Evolutionary conservation across 305 asterid species (phyloP).

Genomic region (Solanum hybrid): DNA sequence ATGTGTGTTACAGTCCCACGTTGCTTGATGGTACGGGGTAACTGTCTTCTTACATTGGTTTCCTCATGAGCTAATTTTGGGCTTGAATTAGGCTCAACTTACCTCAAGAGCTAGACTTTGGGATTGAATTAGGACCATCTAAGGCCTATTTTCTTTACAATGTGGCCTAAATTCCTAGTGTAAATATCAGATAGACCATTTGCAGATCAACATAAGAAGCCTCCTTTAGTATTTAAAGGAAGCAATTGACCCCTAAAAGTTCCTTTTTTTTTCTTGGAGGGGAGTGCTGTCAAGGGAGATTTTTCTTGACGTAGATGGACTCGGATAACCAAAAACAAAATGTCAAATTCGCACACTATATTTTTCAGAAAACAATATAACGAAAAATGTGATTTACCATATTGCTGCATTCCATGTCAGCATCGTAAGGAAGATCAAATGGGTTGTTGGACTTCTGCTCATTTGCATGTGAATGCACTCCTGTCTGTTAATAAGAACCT

Average conservation of each 20-base stretch:
- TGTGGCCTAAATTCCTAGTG: background rate
- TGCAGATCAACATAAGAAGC: background rate
- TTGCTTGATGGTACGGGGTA: background rate
- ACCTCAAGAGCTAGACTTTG: background rate
- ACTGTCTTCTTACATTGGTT: background rate
- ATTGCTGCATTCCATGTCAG: constrained; percentile 37
- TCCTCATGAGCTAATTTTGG: background rate
- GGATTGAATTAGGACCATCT: background rate
- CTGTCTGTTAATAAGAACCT: constrained; percentile 38
- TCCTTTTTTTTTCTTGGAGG: background rate
- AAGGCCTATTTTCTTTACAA: background rate
- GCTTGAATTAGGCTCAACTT: background rate
- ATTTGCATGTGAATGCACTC: constrained; percentile 28
- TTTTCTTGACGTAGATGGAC: background rate
- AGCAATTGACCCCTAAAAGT: background rate
- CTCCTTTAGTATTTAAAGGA: background rate
- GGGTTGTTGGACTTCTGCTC: constrained; percentile 55
- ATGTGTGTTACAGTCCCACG: background rate
- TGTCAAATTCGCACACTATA: background rate
- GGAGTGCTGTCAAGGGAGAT: background rate
- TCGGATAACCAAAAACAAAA: background rate
- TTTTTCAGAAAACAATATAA: background rate
- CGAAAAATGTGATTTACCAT: constrained; percentile 31
- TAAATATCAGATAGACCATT: background rate
- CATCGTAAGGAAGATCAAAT: constrained; percentile 67